Conservation (phyloP, 345 rosid species). For the Litchi chinensis region DNA sequence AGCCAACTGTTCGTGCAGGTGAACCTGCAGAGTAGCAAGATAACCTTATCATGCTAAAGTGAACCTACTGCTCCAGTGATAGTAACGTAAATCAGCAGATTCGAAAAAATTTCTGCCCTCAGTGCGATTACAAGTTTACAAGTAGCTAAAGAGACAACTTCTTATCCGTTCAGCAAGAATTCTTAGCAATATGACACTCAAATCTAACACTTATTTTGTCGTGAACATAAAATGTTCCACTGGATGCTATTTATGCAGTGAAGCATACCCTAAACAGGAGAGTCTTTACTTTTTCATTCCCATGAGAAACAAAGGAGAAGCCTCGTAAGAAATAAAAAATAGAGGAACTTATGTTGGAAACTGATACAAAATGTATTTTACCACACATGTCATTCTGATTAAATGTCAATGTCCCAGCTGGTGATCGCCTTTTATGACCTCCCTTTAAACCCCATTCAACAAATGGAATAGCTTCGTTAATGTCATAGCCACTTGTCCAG, state of each 20-base stretch:
- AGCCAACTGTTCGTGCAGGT: conserved; percentile 80
- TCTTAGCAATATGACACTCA: neutral
- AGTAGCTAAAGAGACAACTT: neutral
- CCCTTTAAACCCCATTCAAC: conserved; percentile 73
- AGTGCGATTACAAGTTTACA: neutral
- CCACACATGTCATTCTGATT: conserved; percentile 85
- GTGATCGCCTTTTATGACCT: conserved; percentile 41
- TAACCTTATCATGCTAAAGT: neutral
- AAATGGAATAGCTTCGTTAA: conserved; percentile 75
- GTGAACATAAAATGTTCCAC: neutral
- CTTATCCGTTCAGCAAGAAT: conserved; percentile 9
- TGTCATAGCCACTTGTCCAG: conserved; percentile 94
- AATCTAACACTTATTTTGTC: neutral
- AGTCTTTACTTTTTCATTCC: neutral
- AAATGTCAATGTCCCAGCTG: conserved; percentile 88
- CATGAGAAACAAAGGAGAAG: neutral
- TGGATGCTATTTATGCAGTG: neutral
- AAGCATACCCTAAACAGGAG: neutral
- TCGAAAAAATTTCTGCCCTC: neutral
- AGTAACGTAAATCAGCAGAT: neutral
- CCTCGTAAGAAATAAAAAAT: neutral
- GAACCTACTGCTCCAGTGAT: neutral
- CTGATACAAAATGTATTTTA: conserved; percentile 33
- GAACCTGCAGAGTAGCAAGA: conserved; percentile 45
- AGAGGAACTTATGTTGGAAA: neutral